Percentiles rank a stretch among this genome's conserved stretches.
Evolutionary conservation across 805 yeast genomes (phyloP).

Genomic region (Yarrowia sp.): DNA sequence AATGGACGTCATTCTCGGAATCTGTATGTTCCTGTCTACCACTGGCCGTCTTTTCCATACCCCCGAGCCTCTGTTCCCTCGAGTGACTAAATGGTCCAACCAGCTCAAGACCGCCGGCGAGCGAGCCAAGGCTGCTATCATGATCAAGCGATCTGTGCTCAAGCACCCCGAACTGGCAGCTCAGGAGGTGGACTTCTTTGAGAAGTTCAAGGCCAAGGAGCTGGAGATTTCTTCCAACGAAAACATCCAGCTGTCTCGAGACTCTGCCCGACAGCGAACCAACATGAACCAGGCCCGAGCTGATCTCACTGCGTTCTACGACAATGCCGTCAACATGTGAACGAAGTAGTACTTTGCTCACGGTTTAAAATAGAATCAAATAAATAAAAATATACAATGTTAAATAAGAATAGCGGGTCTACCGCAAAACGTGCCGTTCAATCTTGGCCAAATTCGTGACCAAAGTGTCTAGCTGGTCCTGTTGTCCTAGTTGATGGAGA

Average conservation of each 20-base stretch:
- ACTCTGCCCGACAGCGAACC: constrained; percentile 7
- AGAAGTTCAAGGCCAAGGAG: constrained; percentile 15
- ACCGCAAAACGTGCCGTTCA: not conserved
- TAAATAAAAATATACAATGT: not conserved
- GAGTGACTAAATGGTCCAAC: constrained; percentile 15
- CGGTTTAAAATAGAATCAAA: not conserved
- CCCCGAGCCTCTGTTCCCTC: constrained; percentile 27
- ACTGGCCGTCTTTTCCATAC: constrained; percentile 30
- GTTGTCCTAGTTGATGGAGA: not conserved
- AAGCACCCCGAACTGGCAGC: constrained; percentile 27
- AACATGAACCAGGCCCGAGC: constrained; percentile 13
- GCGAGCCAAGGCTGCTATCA: constrained; percentile 17
- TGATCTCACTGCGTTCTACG: constrained; percentile 15
- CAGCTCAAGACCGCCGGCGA: constrained; percentile 22
- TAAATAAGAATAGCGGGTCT: not conserved
- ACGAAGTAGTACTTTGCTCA: not conserved
- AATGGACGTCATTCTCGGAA: constrained; percentile 26
- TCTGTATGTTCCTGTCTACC: constrained; percentile 27
- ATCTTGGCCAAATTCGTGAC: not conserved
- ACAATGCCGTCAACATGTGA: constrained; percentile 18
- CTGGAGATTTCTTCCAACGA: constrained; percentile 2
- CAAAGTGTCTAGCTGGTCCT: not conserved
- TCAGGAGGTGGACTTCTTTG: constrained; percentile 5
- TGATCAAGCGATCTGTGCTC: constrained; percentile 27
- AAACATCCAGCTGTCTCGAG: constrained; percentile 7